Evolutionary conservation across 805 yeast genomes (phyloP).

Genomic region (Spathaspora sp.): DNA sequence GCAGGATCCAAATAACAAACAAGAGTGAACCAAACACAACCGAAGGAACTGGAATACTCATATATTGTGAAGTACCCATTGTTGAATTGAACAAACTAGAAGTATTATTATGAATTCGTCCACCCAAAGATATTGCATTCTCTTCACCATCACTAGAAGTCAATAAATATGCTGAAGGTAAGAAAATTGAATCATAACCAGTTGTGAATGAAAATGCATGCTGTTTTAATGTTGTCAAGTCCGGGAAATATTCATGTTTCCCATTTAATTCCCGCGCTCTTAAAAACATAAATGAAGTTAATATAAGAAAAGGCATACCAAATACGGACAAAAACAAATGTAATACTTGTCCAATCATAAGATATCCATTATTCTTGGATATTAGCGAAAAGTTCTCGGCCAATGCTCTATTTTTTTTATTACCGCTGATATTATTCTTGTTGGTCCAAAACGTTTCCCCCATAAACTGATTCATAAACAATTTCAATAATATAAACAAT

Average conservation of each 20-base stretch:
- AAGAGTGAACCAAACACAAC: conserved; percentile 30
- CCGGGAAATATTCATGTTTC: conserved; percentile 10
- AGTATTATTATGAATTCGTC: not conserved
- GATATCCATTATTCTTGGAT: conserved; percentile 18
- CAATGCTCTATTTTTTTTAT: conserved; percentile 4
- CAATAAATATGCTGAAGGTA: conserved; percentile 3
- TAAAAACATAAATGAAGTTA: conserved; percentile 31
- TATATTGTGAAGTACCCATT: not conserved
- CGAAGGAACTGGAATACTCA: conserved; percentile 13
- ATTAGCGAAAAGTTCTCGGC: conserved; percentile 3
- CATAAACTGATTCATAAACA: conserved; percentile 3
- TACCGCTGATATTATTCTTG: not conserved
- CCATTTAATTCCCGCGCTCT: conserved; percentile 16
- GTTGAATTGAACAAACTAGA: not conserved
- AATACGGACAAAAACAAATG: conserved; percentile 30
- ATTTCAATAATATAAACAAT: conserved; percentile 17
- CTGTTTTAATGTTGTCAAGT: conserved; percentile 9
- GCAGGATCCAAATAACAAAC: conserved; percentile 19
- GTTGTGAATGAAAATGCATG: conserved; percentile 23
- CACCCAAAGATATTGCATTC: not conserved
- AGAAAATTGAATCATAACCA: conserved; percentile 18
- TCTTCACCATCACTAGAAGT: not conserved
- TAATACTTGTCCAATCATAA: conserved; percentile 29
- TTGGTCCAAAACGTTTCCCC: not conserved
- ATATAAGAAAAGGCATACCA: conserved; percentile 42